Conservation (phyloP, 176 grass and related monocot species). For the Oryza glaberrima region DNA sequence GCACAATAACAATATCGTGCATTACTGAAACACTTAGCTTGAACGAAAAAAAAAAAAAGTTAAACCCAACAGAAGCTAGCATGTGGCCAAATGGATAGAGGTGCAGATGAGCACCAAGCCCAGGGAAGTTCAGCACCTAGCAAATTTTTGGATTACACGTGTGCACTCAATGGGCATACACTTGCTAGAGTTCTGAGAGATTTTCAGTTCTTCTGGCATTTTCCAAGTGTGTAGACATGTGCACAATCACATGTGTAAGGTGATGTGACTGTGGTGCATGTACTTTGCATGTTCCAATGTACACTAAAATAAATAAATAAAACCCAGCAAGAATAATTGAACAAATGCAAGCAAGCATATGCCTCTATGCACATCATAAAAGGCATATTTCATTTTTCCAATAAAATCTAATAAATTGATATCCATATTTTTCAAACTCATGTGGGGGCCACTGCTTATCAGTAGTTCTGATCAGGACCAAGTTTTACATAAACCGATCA, state of each 20-base stretch:
- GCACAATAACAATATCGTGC: slow-evolving; percentile 13
- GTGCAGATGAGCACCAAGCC: background rate
- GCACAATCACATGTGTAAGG: background rate
- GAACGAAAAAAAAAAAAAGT: background rate
- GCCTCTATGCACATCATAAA: background rate
- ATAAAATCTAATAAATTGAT: slow-evolving; percentile 18
- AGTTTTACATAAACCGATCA: too few species aligned
- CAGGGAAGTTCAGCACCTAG: background rate
- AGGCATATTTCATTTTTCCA: slow-evolving; percentile 10
- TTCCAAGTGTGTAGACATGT: background rate
- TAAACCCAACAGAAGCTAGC: background rate
- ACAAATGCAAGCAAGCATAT: slow-evolving; percentile 11
- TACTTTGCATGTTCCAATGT: background rate
- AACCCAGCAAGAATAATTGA: background rate
- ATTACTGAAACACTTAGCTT: slow-evolving; percentile 6
- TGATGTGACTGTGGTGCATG: background rate
- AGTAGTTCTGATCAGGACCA: too few species aligned
- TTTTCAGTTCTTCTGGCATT: background rate
- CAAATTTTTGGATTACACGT: background rate
- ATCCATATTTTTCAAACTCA: background rate
- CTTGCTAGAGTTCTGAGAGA: background rate
- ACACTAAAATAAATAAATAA: background rate
- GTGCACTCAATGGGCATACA: background rate
- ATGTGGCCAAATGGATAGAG: background rate
- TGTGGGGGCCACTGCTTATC: too few species aligned